Evolutionary conservation across 1,284 basidiomycete genomes (phyloP).

Genomic region (Ustilago tritici): DNA sequence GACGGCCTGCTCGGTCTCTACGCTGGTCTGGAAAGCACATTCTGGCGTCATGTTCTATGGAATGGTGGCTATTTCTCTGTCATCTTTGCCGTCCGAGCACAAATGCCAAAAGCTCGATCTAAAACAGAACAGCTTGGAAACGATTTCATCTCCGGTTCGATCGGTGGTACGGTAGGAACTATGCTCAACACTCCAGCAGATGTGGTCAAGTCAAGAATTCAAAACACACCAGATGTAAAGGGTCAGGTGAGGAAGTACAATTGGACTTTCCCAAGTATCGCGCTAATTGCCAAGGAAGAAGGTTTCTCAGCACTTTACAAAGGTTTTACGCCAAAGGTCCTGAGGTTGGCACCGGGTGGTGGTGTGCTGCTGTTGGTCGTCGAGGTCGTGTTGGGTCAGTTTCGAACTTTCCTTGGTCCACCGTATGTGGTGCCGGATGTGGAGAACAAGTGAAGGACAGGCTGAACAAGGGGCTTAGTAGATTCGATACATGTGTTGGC

Average conservation of each 20-base stretch:
- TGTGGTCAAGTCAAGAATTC: conserved; percentile 96
- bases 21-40: conserved; percentile 64
- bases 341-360: conserved; percentile 90
- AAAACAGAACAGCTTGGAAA: conserved; percentile 82
- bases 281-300: conserved; percentile 88
- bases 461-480: not conserved
- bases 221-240: conserved; percentile 74
- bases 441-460: not conserved
- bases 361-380: conserved; percentile 84
- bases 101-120: conserved; percentile 81
- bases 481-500: not conserved
- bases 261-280: conserved; percentile 79
- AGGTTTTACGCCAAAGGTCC: conserved; percentile 78
- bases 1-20: conserved; percentile 91
- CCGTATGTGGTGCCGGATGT: conserved; percentile 50
- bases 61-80: conserved; percentile 77
- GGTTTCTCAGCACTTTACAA: conserved; percentile 91
- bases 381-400: conserved; percentile 61
- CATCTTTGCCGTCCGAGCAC: conserved; percentile 83
- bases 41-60: conserved; percentile 69
- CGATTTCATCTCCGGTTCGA: conserved; percentile 88
- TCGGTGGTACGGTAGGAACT: conserved; percentile 90
- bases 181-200: conserved; percentile 83
- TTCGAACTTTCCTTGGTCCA: conserved; percentile 57
- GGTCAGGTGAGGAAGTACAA: conserved; percentile 80